Conservation (phyloP, 1,284 basidiomycete species). For the Trichosporon coremiiforme region DNA sequence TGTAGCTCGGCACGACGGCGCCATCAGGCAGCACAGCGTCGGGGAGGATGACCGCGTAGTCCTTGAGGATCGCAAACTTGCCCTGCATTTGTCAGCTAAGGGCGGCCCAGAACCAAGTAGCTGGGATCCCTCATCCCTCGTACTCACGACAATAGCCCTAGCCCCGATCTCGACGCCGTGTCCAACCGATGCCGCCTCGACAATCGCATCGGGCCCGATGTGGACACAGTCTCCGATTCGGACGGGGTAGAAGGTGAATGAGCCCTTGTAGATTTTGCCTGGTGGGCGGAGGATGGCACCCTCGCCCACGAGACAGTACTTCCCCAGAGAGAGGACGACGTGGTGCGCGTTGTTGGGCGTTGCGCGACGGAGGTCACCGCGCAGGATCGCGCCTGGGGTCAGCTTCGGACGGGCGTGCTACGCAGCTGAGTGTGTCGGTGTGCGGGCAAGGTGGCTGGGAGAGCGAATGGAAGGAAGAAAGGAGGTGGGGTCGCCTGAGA, state of each 20-base stretch:
- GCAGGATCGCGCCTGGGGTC: conserved; percentile 40
- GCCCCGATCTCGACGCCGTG: conserved; percentile 93
- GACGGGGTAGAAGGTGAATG: conserved; percentile 97
- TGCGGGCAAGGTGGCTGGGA: too few relatives aligned
- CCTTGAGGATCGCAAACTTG: conserved; percentile 95
- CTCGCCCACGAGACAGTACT: conserved; percentile 90
- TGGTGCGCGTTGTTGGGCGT: conserved; percentile 67
- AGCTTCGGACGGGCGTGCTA: too few relatives aligned
- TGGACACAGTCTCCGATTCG: conserved; percentile 94
- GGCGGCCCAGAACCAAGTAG: too few relatives aligned
- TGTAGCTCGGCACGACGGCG: conserved; percentile 85
- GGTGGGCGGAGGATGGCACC: conserved; percentile 74
- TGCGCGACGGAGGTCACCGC: conserved; percentile 60
- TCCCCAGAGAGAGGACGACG: conserved; percentile 86
- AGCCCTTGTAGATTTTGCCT: conserved; percentile 63
- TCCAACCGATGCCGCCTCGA: conserved; percentile 94
- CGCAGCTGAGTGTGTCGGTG: too few relatives aligned
- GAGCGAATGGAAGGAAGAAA: too few relatives aligned
- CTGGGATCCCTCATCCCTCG: too few relatives aligned
- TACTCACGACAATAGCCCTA: conserved; percentile 87
- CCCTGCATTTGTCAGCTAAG: too few relatives aligned
- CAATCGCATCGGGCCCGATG: conserved; percentile 80
- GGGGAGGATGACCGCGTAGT: conserved; percentile 77
- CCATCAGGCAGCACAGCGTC: conserved; percentile 86
- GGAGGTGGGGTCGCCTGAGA: too few relatives aligned